Evolutionary conservation across 2,329 filamentous ascomycete genomes (phyloP).

Genomic region (Fusarium anguioides): DNA sequence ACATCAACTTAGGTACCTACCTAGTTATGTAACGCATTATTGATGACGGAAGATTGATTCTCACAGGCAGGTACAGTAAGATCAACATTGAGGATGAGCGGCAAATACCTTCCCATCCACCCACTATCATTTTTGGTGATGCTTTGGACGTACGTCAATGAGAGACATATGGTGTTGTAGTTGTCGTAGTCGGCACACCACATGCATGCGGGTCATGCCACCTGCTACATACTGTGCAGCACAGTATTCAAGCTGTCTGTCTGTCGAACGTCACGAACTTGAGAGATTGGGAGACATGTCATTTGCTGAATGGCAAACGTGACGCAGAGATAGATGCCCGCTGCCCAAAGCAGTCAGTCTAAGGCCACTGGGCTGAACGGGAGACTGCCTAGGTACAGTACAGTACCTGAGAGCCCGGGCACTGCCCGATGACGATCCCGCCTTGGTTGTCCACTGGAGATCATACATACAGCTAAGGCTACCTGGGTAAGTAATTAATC

Average conservation of each 20-base stretch:
- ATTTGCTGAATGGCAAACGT: background rate
- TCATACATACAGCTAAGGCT: conserved; percentile 17
- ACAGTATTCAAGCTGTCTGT: background rate
- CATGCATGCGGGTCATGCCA: background rate
- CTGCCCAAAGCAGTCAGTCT: background rate
- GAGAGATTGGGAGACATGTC: background rate
- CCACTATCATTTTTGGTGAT: background rate
- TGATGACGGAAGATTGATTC: background rate
- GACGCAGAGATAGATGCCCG: conserved; percentile 4
- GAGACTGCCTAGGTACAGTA: no score
- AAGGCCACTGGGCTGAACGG: background rate
- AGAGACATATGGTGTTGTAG: background rate
- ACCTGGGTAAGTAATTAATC: background rate
- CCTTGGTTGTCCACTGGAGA: conserved; percentile 9
- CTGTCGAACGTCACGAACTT: background rate
- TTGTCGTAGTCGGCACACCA: conserved; percentile 2
- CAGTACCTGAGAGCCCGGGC: no score
- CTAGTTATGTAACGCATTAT: background rate
- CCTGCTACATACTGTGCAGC: no score
- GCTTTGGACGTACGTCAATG: background rate
- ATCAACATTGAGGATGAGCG: background rate
- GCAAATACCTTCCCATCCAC: background rate
- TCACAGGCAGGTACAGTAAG: background rate
- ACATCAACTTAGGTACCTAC: no score
- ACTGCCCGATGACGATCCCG: conserved; percentile 29